Percentiles rank a stretch among this genome's conserved stretches.
Conservation (phyloP, 1,139 yeast species). For the Zygosaccharomyces pseudobailii region DNA sequence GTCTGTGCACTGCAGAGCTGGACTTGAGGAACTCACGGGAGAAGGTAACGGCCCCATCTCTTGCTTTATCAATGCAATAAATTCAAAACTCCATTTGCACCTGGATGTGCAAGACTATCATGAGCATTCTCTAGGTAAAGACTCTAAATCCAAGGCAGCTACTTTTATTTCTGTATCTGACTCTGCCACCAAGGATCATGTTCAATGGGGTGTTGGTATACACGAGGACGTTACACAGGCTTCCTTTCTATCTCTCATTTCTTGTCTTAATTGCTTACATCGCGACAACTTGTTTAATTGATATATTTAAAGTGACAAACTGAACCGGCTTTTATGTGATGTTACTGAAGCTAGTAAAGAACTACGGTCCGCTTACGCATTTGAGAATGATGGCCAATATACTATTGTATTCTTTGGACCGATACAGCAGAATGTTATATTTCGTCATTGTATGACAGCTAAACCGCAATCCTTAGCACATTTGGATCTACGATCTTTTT, state of each 20-base stretch:
- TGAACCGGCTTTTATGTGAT: no score
- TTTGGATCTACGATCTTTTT: no score
- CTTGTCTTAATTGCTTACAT: slow-evolving; percentile 52
- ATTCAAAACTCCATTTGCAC: slow-evolving; percentile 49
- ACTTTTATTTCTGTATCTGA: slow-evolving; percentile 70
- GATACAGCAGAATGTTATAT: no score
- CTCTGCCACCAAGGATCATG: slow-evolving; percentile 42
- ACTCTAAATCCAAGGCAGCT: slow-evolving; percentile 83
- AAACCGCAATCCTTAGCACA: no score
- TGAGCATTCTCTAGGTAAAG: slow-evolving; percentile 90
- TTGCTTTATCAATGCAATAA: slow-evolving; percentile 75
- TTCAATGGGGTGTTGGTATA: slow-evolving; percentile 92
- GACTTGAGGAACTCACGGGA: slow-evolving; percentile 51
- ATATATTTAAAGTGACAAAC: no score
- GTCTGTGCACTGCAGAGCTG: slow-evolving; percentile 45
- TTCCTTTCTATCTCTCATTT: slow-evolving; percentile 71
- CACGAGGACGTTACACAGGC: slow-evolving; percentile 92
- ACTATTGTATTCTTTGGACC: no score
- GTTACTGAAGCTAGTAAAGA: no score
- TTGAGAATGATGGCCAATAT: no score
- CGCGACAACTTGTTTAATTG: not conserved
- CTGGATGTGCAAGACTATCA: slow-evolving; percentile 79
- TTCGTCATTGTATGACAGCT: no score
- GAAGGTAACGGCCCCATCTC: slow-evolving; percentile 95
- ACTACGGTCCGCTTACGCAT: no score